These are phyloP conservation scores for Zymoseptoria crescenta DNA, from an alignment of 2,329 filamentous ascomycete genomes.

Conservation along the genomic window DNA sequence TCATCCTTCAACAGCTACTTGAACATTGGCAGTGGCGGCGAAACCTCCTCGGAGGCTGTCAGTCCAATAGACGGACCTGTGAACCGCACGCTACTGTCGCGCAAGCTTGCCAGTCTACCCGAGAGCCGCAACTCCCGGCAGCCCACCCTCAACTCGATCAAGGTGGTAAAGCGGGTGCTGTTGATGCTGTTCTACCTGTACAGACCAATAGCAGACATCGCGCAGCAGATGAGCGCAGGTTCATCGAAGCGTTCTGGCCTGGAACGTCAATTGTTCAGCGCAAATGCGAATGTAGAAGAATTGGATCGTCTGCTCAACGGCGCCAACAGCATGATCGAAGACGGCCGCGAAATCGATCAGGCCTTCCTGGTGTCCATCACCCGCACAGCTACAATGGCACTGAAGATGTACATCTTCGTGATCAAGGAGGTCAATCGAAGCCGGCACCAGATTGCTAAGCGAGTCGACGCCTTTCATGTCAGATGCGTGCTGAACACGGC, in stretches of 20 bases:
- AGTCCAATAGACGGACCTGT: conserved; percentile 26
- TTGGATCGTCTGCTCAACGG: conserved; percentile 42
- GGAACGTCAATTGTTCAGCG: conserved; percentile 49
- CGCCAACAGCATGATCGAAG: conserved; percentile 41
- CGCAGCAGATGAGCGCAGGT: conserved; percentile 38
- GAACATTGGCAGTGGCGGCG: conserved; percentile 21
- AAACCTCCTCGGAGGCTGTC: conserved; percentile 25
- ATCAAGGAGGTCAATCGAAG: conserved; percentile 42
- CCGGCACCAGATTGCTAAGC: conserved; percentile 45
- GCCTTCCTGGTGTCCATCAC: conserved; percentile 35
- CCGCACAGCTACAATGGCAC: conserved; percentile 41
- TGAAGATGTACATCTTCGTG: conserved; percentile 44
- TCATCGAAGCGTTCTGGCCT: conserved; percentile 40
- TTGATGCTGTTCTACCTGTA: conserved; percentile 25
- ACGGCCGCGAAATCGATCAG: conserved; percentile 38
- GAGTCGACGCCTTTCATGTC: conserved; percentile 50
- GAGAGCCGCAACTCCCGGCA: conserved; percentile 22
- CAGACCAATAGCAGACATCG: conserved; percentile 20
- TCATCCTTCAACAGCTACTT: conserved; percentile 22
- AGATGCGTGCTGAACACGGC: conserved; percentile 53
- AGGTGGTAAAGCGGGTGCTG: conserved; percentile 22
- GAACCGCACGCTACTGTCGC: conserved; percentile 14
- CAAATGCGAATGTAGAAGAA: conserved; percentile 48
- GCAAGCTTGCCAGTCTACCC: conserved; percentile 20
- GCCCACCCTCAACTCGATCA: conserved; percentile 17